Percentiles rank a stretch among this genome's conserved stretches.
Conservation (phyloP, 108 stramenopile genomes). For the Nitzschia sp. region DNA sequence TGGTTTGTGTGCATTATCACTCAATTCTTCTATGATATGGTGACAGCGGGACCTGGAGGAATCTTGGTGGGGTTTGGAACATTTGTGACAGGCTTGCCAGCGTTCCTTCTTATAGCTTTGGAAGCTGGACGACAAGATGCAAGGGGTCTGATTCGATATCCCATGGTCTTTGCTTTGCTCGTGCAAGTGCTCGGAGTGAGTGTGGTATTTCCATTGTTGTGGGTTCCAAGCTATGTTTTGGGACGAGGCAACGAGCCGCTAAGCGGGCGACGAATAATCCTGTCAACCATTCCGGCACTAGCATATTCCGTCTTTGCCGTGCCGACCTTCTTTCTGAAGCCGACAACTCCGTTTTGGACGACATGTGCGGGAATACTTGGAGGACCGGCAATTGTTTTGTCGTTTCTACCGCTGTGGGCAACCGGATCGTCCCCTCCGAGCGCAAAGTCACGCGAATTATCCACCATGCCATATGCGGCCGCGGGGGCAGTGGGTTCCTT, state of each 20-base stretch:
- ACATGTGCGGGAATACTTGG: constrained; percentile 42
- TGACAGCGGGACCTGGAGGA: constrained; percentile 28
- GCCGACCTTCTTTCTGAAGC: constrained; percentile 20
- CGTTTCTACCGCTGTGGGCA: constrained; percentile 16
- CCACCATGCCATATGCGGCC: constrained; percentile 16
- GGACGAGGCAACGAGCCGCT: constrained; percentile 9
- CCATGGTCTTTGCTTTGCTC: constrained; percentile 35
- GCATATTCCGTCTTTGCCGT: constrained; percentile 23
- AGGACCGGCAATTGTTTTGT: constrained; percentile 38
- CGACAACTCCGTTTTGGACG: constrained; percentile 33
- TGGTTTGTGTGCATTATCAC: constrained; percentile 47
- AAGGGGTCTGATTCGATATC: constrained; percentile 28
- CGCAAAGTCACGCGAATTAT: too few species aligned
- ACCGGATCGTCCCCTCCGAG: too few species aligned
- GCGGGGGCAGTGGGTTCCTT: background rate
- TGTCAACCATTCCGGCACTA: constrained; percentile 1
- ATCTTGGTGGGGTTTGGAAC: constrained; percentile 30
- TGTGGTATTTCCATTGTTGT: constrained; percentile 45
- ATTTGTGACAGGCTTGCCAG: constrained; percentile 25
- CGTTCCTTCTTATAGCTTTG: constrained; percentile 9
- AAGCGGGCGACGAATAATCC: background rate
- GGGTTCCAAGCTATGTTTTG: constrained; percentile 43
- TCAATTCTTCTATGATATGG: constrained; percentile 40
- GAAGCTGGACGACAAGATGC: constrained; percentile 36
- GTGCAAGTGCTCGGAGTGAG: constrained; percentile 49